Percentiles rank a stretch among this genome's conserved stretches.
These are phyloP conservation scores for Quercus alba DNA, from an alignment of 306 rosid species.

Conservation along the genomic window DNA sequence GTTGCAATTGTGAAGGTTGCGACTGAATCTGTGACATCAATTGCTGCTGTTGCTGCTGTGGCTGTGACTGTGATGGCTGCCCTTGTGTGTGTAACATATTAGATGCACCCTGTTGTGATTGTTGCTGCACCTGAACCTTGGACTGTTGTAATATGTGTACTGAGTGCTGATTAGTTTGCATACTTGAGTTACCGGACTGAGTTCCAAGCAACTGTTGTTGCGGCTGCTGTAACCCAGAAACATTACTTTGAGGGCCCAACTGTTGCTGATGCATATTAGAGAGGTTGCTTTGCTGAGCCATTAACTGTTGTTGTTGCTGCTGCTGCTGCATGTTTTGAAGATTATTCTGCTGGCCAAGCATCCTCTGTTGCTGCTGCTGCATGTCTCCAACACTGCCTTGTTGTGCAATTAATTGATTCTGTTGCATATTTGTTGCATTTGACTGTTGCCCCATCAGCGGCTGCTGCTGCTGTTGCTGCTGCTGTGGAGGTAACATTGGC, in stretches of 20 bases:
- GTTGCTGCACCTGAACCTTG: constrained; percentile 65
- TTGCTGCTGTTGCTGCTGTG: constrained; percentile 80
- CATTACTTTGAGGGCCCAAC: constrained; percentile 61
- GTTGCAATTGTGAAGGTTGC: constrained; percentile 81
- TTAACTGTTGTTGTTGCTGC: constrained; percentile 56
- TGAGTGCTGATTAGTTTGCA: constrained; percentile 72
- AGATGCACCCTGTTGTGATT: constrained; percentile 54
- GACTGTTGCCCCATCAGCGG: constrained; percentile 65
- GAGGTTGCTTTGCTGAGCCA: constrained; percentile 68
- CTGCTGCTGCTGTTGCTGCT: constrained; percentile 40
- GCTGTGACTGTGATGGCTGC: constrained; percentile 64
- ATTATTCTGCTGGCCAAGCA: constrained; percentile 72
- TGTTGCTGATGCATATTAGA: constrained; percentile 80
- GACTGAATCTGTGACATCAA: constrained; percentile 68
- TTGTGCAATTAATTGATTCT: constrained; percentile 59
- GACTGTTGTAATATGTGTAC: constrained; percentile 70
- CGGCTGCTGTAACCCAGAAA: constrained; percentile 65
- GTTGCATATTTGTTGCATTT: constrained; percentile 63
- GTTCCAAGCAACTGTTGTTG: constrained; percentile 56
- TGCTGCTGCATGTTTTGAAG: constrained; percentile 63
- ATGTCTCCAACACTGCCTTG: constrained; percentile 71
- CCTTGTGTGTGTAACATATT: constrained; percentile 59
- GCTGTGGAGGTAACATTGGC: constrained; percentile 41
- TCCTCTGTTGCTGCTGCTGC: constrained; percentile 71
- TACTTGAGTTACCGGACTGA: constrained; percentile 67